A percentile compares a stretch with the other conserved stretches of the same genome.
Conservation (phyloP, 495 filamentous ascomycete genomes). For the Hypoxylon perforatum region DNA sequence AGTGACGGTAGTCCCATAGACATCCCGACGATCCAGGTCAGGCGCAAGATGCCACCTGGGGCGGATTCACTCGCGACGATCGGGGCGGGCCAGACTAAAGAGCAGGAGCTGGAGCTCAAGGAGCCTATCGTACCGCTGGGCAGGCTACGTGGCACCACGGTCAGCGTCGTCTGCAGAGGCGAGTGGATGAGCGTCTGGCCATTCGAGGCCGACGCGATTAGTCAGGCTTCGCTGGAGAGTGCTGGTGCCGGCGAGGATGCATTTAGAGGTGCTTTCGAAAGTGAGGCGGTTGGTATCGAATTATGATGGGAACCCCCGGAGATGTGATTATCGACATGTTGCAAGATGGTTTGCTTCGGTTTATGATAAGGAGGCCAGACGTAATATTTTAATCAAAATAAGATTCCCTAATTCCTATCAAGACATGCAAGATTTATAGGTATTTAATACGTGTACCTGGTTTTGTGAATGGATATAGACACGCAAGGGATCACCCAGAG, state of each 20-base stretch:
- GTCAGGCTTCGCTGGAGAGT: slow-evolving; percentile 37
- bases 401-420: too few species aligned
- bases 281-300: slow-evolving; percentile 39
- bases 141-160: slow-evolving; percentile 32
- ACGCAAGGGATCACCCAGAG: too few species aligned
- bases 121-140: slow-evolving; percentile 41
- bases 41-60: slow-evolving; percentile 57
- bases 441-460: too few species aligned
- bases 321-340: background rate
- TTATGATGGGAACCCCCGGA: slow-evolving; percentile 9
- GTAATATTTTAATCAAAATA: too few species aligned
- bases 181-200: slow-evolving; percentile 48
- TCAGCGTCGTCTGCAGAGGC: slow-evolving; percentile 43
- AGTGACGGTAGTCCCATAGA: slow-evolving; percentile 45
- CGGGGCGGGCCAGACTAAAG: slow-evolving; percentile 42
- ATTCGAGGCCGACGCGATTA: slow-evolving; percentile 40
- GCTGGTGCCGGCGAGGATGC: slow-evolving; percentile 38
- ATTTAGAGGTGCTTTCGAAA: slow-evolving; percentile 37
- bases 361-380: too few species aligned
- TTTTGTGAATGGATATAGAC: too few species aligned
- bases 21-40: slow-evolving; percentile 56
- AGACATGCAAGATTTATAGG: too few species aligned
- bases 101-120: slow-evolving; percentile 42
- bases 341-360: too few species aligned
- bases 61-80: slow-evolving; percentile 57